A percentile compares a stretch with the other conserved stretches of the same genome.
phyloP scores from a whole-genome alignment of 805 yeast species.

The Ascoidea tarda region DNA sequence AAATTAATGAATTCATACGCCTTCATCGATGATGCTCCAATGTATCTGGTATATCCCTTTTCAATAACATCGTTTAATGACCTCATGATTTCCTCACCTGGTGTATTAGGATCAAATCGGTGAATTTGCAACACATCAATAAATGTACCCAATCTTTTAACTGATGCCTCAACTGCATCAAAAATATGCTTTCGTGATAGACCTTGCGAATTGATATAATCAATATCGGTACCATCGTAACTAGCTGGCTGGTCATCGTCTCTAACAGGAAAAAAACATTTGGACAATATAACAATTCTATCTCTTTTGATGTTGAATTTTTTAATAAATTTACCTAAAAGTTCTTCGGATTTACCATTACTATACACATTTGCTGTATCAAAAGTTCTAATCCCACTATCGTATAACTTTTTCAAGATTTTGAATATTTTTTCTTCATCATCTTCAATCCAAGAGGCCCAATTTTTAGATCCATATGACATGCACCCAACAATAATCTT shows the following conservation, averaged over 20 bases:
- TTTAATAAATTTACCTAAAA: constrained; percentile 40
- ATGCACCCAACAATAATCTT: constrained; percentile 39
- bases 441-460: constrained; percentile 29
- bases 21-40: constrained; percentile 53
- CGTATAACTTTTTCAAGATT: constrained; percentile 30
- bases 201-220: constrained; percentile 20
- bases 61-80: constrained; percentile 38
- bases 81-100: constrained; percentile 40
- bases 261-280: constrained; percentile 16
- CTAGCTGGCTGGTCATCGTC: neutral
- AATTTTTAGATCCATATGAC: constrained; percentile 22
- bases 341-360: constrained; percentile 31
- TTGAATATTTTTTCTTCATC: constrained; percentile 30
- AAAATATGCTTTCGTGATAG: constrained; percentile 31
- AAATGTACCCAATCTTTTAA: constrained; percentile 35
- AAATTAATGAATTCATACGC: constrained; percentile 38
- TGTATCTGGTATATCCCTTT: constrained; percentile 33
- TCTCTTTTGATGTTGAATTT: constrained; percentile 37
- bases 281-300: constrained; percentile 40
- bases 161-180: constrained; percentile 26
- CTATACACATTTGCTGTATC: constrained; percentile 38
- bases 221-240: neutral
- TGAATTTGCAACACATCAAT: constrained; percentile 45
- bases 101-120: constrained; percentile 32
- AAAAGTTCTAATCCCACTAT: constrained; percentile 29